Conservation (phyloP, 306 rosid genomes). For the Vachellia collinsii region DNA sequence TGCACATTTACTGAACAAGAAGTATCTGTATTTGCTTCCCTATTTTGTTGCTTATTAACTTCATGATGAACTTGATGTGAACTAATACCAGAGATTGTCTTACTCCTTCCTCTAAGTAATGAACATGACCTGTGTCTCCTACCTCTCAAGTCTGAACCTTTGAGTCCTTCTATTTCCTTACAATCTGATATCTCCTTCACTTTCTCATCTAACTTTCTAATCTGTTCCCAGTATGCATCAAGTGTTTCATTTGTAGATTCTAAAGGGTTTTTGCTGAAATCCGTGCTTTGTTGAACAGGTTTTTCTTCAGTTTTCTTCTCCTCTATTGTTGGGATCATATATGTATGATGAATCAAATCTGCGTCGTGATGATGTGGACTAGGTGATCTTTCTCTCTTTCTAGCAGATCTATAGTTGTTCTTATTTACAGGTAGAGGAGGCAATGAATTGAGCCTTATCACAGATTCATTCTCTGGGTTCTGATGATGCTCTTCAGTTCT, state of each 20-base stretch:
- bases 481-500: constrained; percentile 39
- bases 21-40: constrained; percentile 34
- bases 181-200: constrained; percentile 69
- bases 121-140: constrained; percentile 53
- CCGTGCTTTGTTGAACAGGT: constrained; percentile 38
- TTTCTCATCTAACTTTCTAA: constrained; percentile 61
- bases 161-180: constrained; percentile 53
- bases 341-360: neutral
- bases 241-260: constrained; percentile 40
- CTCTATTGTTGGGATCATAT: constrained; percentile 31
- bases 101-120: constrained; percentile 36
- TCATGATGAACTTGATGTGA: constrained; percentile 36
- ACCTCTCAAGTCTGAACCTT: constrained; percentile 35
- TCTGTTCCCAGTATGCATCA: constrained; percentile 65
- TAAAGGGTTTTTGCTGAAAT: constrained; percentile 38
- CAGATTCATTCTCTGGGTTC: constrained; percentile 10
- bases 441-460: constrained; percentile 70
- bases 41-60: constrained; percentile 27
- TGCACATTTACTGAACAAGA: constrained; percentile 50
- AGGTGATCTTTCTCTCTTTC: constrained; percentile 56
- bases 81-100: constrained; percentile 1
- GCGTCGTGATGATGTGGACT: constrained; percentile 36
- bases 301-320: constrained; percentile 42
- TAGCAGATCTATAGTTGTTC: constrained; percentile 37
- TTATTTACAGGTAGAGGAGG: constrained; percentile 61